Percentiles rank a stretch among this genome's conserved stretches.
These are phyloP conservation scores for Coemansia sp. DNA, from an alignment of 192 early-diverging fungal genomes.

Conservation along the genomic window DNA sequence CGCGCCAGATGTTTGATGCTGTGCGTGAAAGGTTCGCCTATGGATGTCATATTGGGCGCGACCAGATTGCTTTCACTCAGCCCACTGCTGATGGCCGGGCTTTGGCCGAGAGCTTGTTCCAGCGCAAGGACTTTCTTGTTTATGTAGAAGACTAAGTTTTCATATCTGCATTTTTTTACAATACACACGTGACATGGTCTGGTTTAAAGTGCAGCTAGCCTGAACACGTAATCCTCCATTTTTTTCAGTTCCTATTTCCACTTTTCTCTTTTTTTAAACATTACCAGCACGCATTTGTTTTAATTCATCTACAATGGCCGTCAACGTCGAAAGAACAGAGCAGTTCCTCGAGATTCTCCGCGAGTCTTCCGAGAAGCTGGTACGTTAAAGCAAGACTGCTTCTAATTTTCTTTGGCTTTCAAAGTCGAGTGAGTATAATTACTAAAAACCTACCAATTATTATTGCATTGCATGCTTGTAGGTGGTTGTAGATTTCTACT, in stretches of 20 bases:
- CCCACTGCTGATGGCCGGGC: slow-evolving; percentile 50
- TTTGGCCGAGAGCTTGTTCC: slow-evolving; percentile 49
- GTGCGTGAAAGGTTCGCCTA: slow-evolving; percentile 48
- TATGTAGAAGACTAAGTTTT: slow-evolving; percentile 49
- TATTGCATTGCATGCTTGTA: slow-evolving; percentile 1
- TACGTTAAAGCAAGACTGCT: slow-evolving; percentile 6
- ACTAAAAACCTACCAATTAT: not conserved
- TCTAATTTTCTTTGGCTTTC: not conserved
- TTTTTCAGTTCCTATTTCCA: not conserved
- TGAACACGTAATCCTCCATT: not conserved
- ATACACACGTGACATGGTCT: not conserved
- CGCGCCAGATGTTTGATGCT: slow-evolving; percentile 34
- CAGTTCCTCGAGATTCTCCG: slow-evolving; percentile 44
- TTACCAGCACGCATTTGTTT: not conserved
- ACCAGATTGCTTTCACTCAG: slow-evolving; percentile 54
- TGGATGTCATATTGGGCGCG: slow-evolving; percentile 26
- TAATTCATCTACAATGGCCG: slow-evolving; percentile 26
- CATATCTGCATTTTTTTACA: slow-evolving; percentile 1
- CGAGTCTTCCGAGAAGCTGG: slow-evolving; percentile 42
- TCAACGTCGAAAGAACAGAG: slow-evolving; percentile 37
- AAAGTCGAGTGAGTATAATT: too few relatives aligned
- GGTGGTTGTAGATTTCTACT: slow-evolving; percentile 51
- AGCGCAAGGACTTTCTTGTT: slow-evolving; percentile 53
- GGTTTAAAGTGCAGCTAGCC: not conserved
- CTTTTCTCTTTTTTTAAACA: not conserved